Percentiles rank a stretch among this genome's conserved stretches.
Evolutionary conservation across 441 rosid genomes (phyloP).

Genomic region (Populus hybrid): DNA sequence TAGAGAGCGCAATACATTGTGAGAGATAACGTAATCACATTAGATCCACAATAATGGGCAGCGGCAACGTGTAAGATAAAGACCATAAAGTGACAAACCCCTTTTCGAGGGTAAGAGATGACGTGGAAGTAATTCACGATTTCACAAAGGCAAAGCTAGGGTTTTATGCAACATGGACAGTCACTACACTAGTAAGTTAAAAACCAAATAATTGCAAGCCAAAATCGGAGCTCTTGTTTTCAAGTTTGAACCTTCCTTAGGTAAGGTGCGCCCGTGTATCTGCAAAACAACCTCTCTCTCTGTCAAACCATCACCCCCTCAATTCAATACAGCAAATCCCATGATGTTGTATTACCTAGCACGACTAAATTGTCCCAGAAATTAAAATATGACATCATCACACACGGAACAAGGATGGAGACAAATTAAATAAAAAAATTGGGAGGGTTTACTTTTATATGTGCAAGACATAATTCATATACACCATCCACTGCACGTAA

Average conservation of each 20-base stretch:
- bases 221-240: not conserved
- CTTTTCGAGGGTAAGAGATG: slow-evolving; percentile 2
- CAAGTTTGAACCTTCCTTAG: not conserved
- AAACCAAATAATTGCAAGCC: not conserved
- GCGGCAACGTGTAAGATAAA: slow-evolving; percentile 16
- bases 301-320: not conserved
- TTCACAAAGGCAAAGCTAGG: not conserved
- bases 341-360: not conserved
- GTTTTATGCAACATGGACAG: not conserved
- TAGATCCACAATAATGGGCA: slow-evolving; percentile 2
- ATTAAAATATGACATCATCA: not conserved
- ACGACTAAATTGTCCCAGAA: not conserved
- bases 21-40: slow-evolving; percentile 4
- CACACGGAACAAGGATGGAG: not conserved
- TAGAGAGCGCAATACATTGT: not conserved
- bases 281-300: not conserved
- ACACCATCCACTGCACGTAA: slow-evolving; percentile 30
- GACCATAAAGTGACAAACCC: slow-evolving; percentile 15
- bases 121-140: too few relatives aligned
- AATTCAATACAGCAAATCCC: not conserved
- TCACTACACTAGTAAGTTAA: not conserved
- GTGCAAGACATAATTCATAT: slow-evolving; percentile 25
- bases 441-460: slow-evolving; percentile 14
- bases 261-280: not conserved
- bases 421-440: slow-evolving; percentile 14